Evolutionary conservation across 2,329 filamentous ascomycete species (phyloP).

Genomic region (Fusarium drepaniforme): DNA sequence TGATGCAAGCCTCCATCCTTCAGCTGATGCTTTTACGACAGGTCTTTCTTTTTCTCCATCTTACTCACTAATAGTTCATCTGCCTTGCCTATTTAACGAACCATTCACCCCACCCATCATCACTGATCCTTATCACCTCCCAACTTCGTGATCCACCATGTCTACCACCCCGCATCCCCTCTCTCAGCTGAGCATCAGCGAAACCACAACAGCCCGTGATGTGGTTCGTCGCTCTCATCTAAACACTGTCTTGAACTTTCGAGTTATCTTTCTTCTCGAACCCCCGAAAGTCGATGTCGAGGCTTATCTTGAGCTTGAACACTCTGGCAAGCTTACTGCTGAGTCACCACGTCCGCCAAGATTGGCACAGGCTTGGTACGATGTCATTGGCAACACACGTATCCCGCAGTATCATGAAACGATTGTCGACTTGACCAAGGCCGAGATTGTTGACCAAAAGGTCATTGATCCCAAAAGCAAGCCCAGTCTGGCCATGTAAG

Average conservation of each 20-base stretch:
- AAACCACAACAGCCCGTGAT: constrained; percentile 51
- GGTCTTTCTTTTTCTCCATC: background rate
- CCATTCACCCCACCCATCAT: background rate
- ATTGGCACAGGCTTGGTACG: constrained; percentile 57
- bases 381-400: constrained; percentile 45
- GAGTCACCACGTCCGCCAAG: constrained; percentile 48
- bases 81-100: background rate
- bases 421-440: constrained; percentile 48
- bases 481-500: constrained; percentile 48
- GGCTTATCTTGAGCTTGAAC: constrained; percentile 59
- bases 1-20: background rate
- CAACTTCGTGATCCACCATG: constrained; percentile 17
- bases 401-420: constrained; percentile 50
- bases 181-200: constrained; percentile 44
- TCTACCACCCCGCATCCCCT: constrained; percentile 46
- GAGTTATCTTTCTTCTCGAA: constrained; percentile 63
- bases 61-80: background rate
- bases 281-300: constrained; percentile 62
- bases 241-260: constrained; percentile 55
- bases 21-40: background rate
- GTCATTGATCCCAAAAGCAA: constrained; percentile 46
- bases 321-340: constrained; percentile 48
- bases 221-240: constrained; percentile 47
- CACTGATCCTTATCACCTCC: background rate
- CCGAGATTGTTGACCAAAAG: constrained; percentile 41